A percentile compares a stretch with the other conserved stretches of the same genome.
These are phyloP conservation scores for Westerdykella ornata DNA, from an alignment of 2,329 filamentous ascomycete species.

Conservation along the genomic window DNA sequence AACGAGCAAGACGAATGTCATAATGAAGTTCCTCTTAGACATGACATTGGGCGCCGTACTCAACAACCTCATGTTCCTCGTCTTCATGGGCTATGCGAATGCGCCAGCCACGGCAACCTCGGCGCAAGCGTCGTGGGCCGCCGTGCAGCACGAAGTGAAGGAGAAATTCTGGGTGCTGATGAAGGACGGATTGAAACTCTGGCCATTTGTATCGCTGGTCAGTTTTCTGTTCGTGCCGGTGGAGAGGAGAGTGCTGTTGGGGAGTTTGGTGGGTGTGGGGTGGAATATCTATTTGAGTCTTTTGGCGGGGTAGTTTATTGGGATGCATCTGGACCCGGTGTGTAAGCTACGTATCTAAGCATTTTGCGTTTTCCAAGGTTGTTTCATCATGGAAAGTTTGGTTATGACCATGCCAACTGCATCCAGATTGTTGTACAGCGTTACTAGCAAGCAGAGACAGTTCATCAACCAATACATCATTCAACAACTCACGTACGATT, in stretches of 20 bases:
- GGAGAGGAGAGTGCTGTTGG: conserved; percentile 62
- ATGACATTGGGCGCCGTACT: conserved; percentile 59
- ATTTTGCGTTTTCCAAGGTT: no score
- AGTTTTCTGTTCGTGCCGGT: conserved; percentile 69
- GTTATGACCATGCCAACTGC: no score
- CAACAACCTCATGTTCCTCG: conserved; percentile 60
- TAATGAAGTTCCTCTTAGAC: conserved; percentile 61
- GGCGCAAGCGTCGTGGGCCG: conserved; percentile 30
- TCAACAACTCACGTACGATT: no score
- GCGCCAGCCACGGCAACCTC: conserved; percentile 12
- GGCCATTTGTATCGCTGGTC: conserved; percentile 62
- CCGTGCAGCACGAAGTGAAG: conserved; percentile 25
- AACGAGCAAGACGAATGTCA: conserved; percentile 56
- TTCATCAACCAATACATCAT: no score
- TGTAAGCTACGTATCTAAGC: no score
- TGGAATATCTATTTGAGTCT: conserved; percentile 74
- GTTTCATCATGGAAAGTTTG: no score
- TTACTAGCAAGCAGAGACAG: no score
- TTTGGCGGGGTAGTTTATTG: conserved; percentile 31
- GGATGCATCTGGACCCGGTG: no score
- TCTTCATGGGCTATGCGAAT: conserved; percentile 50
- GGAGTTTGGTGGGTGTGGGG: conserved; percentile 62
- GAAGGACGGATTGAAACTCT: conserved; percentile 63
- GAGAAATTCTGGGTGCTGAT: conserved; percentile 52
- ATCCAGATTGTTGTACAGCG: no score